A percentile compares a stretch with the other conserved stretches of the same genome.
Evolutionary conservation across 2,329 filamentous ascomycete species (phyloP).

Genomic region (Juglanconis sp.): DNA sequence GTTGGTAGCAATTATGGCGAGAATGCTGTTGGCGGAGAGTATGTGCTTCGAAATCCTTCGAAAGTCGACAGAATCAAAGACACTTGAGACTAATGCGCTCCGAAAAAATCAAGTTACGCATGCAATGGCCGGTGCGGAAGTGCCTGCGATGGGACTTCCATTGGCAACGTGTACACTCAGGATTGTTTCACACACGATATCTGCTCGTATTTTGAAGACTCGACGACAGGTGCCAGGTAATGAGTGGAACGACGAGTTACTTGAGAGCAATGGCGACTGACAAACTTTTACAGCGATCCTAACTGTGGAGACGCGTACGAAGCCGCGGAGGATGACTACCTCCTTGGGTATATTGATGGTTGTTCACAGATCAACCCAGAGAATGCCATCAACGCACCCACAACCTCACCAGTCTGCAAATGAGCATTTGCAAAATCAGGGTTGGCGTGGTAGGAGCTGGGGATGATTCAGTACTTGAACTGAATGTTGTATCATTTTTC

Average conservation of each 20-base stretch:
- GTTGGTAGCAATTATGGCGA: conserved; percentile 48
- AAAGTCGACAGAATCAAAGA: no score
- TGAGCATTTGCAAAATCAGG: conserved; percentile 7
- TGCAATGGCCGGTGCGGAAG: conserved; percentile 48
- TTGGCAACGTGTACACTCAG: conserved; percentile 48
- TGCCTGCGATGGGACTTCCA: conserved; percentile 38
- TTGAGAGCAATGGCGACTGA: neutral
- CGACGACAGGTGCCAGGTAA: conserved; percentile 43
- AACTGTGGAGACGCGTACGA: conserved; percentile 45
- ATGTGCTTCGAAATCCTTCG: conserved; percentile 18
- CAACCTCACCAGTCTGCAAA: conserved; percentile 25
- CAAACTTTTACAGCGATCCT: conserved; percentile 33
- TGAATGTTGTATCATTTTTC: no score
- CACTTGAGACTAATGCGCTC: no score
- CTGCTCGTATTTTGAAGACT: conserved; percentile 48
- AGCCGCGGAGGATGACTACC: conserved; percentile 41
- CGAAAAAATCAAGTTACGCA: conserved; percentile 35
- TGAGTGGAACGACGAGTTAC: neutral
- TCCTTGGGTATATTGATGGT: conserved; percentile 31
- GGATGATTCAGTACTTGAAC: no score
- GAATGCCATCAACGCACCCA: conserved; percentile 26
- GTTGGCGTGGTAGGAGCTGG: neutral
- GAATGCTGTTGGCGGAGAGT: conserved; percentile 42
- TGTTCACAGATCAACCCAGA: conserved; percentile 35
- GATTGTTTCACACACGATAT: conserved; percentile 50